Evolutionary conservation across 169 alveolate genomes (phyloP).

Genomic region (Plasmodium inui): DNA sequence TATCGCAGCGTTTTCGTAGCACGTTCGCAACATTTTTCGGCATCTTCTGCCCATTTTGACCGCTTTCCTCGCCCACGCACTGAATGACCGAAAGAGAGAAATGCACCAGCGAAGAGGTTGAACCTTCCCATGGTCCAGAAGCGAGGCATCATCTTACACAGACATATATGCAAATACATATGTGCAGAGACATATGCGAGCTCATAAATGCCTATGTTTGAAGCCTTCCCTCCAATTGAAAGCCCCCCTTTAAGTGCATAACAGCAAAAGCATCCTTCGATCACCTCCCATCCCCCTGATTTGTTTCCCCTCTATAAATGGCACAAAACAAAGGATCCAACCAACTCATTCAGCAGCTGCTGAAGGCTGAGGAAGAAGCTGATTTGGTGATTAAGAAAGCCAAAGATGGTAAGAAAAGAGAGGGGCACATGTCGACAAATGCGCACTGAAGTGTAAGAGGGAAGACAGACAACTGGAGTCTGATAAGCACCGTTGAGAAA

Average conservation of each 20-base stretch:
- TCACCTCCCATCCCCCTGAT: background rate
- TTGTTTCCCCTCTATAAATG: background rate
- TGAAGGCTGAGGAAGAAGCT: constrained; percentile 88
- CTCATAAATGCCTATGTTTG: background rate
- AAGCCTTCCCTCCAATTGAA: background rate
- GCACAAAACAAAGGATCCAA: constrained; percentile 79
- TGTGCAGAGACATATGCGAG: background rate
- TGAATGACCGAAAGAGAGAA: background rate
- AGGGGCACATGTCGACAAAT: background rate
- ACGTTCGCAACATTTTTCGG: background rate
- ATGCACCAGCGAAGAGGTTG: constrained; percentile 1
- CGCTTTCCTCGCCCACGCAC: background rate
- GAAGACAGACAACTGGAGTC: background rate
- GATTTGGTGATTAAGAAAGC: constrained; percentile 85
- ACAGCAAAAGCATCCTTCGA: background rate
- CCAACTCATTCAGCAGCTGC: constrained; percentile 84
- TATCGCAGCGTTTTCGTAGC: background rate
- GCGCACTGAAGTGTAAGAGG: background rate
- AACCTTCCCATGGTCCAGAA: background rate
- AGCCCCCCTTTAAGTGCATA: background rate
- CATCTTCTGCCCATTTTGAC: background rate
- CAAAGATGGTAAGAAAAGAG: constrained; percentile 79
- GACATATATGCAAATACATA: background rate
- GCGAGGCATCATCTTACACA: background rate
- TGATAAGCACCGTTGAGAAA: background rate